These are phyloP conservation scores for Cladophialophora chaetospira DNA, from an alignment of 2,329 filamentous ascomycete genomes.

Conservation along the genomic window DNA sequence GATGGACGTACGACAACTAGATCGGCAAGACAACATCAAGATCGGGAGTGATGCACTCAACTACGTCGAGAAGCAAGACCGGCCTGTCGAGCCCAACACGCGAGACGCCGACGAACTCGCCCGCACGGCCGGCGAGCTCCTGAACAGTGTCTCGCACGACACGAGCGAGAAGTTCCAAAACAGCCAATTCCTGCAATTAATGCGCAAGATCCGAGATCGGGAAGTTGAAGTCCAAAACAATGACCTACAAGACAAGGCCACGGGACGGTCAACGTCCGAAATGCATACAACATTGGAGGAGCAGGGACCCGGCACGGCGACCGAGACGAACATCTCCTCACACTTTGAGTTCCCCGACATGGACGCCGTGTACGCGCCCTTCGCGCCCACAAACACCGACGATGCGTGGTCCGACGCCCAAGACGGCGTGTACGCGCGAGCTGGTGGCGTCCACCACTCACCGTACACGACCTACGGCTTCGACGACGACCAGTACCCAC, in stretches of 20 bases:
- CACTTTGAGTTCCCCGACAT: conserved; percentile 33
- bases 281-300: no score
- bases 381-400: conserved; percentile 17
- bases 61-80: conserved; percentile 31
- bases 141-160: conserved; percentile 69
- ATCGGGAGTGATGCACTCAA: conserved; percentile 49
- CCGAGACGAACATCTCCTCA: conserved; percentile 7
- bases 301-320: no score
- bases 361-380: conserved; percentile 31
- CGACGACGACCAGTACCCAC: conserved; percentile 23
- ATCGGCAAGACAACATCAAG: conserved; percentile 35
- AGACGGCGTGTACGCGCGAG: not conserved
- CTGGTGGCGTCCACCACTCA: not conserved
- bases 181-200: conserved; percentile 73
- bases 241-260: conserved; percentile 57
- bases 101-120: conserved; percentile 68
- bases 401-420: not conserved
- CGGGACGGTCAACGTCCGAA: not conserved
- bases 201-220: conserved; percentile 71
- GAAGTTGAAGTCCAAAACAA: conserved; percentile 74
- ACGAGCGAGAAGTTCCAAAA: conserved; percentile 74
- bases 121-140: conserved; percentile 68
- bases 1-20: conserved; percentile 9
- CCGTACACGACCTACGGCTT: conserved; percentile 26
- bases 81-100: conserved; percentile 34